These are phyloP conservation scores for Dictyostelium brefeldianum DNA, from an alignment of 78 protist genomes.

Conservation along the genomic window DNA sequence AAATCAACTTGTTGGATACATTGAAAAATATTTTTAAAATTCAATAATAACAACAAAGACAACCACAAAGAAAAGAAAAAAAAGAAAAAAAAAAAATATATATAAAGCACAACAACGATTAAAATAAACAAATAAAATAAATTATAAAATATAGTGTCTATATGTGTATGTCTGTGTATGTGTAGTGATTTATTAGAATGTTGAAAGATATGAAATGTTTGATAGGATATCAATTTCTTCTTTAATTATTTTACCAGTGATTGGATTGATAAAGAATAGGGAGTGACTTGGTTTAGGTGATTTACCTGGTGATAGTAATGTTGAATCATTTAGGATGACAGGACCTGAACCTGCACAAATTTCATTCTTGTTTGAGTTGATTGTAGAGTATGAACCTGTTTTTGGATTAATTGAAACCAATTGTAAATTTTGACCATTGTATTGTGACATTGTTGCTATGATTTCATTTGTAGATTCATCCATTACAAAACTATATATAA, in stretches of 20 bases:
- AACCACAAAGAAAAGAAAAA: not conserved
- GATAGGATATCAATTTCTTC: not conserved
- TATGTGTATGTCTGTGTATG: too few relatives aligned
- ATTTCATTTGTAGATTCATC: not conserved
- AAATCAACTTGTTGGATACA: slow-evolving; percentile 28
- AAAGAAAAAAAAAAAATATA: too few relatives aligned
- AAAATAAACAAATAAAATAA: too few relatives aligned
- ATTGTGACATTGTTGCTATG: not conserved
- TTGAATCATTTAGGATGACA: slow-evolving; percentile 15
- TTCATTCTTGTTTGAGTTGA: not conserved
- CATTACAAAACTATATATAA: slow-evolving; percentile 11
- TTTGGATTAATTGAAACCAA: slow-evolving; percentile 49
- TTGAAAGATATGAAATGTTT: not conserved
- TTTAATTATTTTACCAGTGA: not conserved
- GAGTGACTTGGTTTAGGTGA: slow-evolving; percentile 9
- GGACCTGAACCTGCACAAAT: slow-evolving; percentile 61
- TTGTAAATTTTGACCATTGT: not conserved
- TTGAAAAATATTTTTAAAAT: slow-evolving; percentile 76
- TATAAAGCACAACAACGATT: too few relatives aligned
- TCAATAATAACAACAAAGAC: not conserved
- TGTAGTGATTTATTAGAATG: not conserved
- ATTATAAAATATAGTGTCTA: too few relatives aligned
- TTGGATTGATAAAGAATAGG: not conserved
- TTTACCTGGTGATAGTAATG: slow-evolving; percentile 34
- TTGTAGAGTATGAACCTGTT: slow-evolving; percentile 4